A percentile compares a stretch with the other conserved stretches of the same genome.
Conservation (phyloP, 2,329 filamentous ascomycete species). For the Myrmaecium sp. region DNA sequence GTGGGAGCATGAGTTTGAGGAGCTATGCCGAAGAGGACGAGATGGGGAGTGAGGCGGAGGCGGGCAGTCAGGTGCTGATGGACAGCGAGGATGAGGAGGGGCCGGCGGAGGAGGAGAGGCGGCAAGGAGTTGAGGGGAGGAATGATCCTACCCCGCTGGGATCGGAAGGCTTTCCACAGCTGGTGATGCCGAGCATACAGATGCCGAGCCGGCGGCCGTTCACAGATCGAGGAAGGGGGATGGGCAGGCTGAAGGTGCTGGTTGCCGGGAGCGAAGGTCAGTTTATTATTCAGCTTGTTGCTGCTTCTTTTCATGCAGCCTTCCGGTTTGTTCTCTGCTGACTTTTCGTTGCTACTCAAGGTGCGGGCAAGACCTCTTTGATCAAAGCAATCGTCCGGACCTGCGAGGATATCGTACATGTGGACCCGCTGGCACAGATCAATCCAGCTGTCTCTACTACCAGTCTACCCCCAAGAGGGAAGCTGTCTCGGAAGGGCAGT, state of each 20-base stretch:
- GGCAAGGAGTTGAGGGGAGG: conserved; percentile 23
- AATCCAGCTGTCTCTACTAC: no score
- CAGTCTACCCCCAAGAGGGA: conserved; percentile 6
- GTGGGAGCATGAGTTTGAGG: conserved; percentile 39
- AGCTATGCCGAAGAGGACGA: conserved; percentile 43
- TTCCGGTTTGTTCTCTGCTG: neutral
- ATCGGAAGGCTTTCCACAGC: conserved; percentile 39
- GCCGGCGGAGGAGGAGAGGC: conserved; percentile 14
- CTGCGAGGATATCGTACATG: conserved; percentile 85
- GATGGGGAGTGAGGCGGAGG: conserved; percentile 36
- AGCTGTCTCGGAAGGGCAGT: no score
- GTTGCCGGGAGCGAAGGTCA: conserved; percentile 63
- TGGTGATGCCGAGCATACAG: conserved; percentile 94
- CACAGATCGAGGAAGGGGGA: conserved; percentile 64
- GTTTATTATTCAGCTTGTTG: conserved; percentile 4
- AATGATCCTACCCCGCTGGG: conserved; percentile 16
- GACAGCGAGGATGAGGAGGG: conserved; percentile 41
- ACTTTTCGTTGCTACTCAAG: conserved; percentile 25
- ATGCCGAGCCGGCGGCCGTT: conserved; percentile 84
- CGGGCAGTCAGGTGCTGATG: conserved; percentile 35
- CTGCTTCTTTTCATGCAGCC: neutral
- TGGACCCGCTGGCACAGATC: conserved; percentile 53
- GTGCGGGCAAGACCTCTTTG: conserved; percentile 74
- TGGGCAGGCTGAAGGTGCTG: conserved; percentile 80
- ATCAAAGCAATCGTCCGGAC: conserved; percentile 74